Evolutionary conservation across 2,329 filamentous ascomycete species (phyloP).

Genomic region (Pestalotiopsis sp.): DNA sequence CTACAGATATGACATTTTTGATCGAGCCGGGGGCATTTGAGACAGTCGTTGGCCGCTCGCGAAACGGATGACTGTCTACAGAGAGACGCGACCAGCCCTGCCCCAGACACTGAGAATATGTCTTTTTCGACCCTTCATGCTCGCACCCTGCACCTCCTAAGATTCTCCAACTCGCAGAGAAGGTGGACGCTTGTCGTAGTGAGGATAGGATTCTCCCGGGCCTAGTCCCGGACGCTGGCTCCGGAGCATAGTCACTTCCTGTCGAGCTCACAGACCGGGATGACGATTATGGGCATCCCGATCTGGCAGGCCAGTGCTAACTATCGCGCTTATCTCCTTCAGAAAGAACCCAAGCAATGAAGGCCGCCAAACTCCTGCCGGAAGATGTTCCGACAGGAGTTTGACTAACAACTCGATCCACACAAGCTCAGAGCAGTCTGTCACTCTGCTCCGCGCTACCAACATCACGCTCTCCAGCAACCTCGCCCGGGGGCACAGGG

Average conservation of each 20-base stretch:
- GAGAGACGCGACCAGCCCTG: conserved; percentile 56
- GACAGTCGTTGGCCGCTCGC: conserved; percentile 26
- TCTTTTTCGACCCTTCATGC: conserved; percentile 27
- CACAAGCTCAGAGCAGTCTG: conserved; percentile 5
- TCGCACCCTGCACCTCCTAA: conserved; percentile 29
- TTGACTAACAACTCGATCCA: conserved; percentile 15
- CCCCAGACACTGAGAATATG: conserved; percentile 28
- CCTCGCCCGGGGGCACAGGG: neutral
- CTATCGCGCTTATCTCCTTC: conserved; percentile 58
- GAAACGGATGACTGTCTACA: conserved; percentile 30
- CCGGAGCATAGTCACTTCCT: conserved; percentile 55
- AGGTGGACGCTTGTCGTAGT: conserved; percentile 29
- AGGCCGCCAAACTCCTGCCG: conserved; percentile 23
- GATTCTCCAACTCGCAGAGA: conserved; percentile 23
- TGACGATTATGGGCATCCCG: conserved; percentile 15
- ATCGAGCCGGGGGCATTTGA: conserved; percentile 39
- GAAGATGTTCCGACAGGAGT: neutral
- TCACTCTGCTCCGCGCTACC: neutral
- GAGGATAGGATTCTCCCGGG: conserved; percentile 45
- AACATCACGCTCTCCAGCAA: neutral
- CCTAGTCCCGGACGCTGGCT: conserved; percentile 61
- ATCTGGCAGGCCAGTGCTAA: conserved; percentile 45
- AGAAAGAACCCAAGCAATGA: conserved; percentile 48
- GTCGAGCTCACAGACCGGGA: conserved; percentile 27
- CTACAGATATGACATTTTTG: conserved; percentile 24